Evolutionary conservation across 2,329 filamentous ascomycete species (phyloP), one percentile per base, ranked within the genome.

Genomic region (Pleoardoris graminearum): DNA sequence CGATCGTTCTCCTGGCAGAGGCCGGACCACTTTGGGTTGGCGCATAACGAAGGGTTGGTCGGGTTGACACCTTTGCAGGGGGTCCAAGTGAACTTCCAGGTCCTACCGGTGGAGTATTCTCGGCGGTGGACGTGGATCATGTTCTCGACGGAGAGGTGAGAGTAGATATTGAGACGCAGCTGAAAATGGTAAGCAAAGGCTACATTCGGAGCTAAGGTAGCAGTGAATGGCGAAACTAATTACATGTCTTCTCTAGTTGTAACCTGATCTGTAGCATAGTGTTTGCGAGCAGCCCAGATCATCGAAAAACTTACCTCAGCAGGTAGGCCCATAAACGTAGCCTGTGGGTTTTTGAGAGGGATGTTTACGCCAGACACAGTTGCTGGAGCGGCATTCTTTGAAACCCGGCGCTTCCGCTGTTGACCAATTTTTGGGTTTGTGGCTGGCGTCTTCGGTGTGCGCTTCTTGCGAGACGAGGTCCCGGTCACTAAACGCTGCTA

Each of bases 1-100:
- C 58, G 53, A 8, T 59, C 51, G 1, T 36, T 35, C 41, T 63
- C 59, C 12, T n/a, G 17, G 33, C 60, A 59, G 14, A 62, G 41
- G 23, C 59, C 57, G 3, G 60, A 61, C 60, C 60, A 64, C 46
- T 61, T 63, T 29, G 63, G 62, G 41, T 63, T 61, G n/a, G 53
- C 53, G 47, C 61, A 66, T 17, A 64, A 55, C 2, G 62, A 47
- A 1, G 56, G 48, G 12, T 17, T 54, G 16, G 17, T 38, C 2
- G 57, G 38, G 35, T 57, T 52, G 10, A 51, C 8, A 25, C 14
- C 25, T n/a, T 49, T 53, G 44, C 63, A 64, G 3, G 55, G 50
- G 5, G 51, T 58, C 60, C 60, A 56, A 23, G 50, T 60, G 39
- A 59, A 59, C 17, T 33, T 33, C 30, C 25, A 27, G n/a, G 12